These are phyloP conservation scores for Carex littledalei DNA, from an alignment of 176 grass and related monocot genomes.

Conservation along the genomic window DNA sequence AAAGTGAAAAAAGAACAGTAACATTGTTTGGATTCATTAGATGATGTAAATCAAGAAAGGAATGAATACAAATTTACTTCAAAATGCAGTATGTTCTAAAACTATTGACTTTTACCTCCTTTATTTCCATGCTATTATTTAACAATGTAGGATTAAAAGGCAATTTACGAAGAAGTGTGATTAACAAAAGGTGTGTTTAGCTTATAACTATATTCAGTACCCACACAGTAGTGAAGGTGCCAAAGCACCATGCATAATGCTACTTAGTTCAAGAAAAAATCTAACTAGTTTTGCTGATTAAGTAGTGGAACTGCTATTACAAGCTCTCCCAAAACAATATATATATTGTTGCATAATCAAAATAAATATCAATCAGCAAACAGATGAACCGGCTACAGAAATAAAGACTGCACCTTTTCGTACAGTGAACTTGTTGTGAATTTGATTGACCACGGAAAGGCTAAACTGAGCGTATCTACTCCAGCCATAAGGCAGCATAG, in stretches of 20 bases:
- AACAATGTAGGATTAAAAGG: neutral
- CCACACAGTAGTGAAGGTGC: neutral
- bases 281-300: neutral
- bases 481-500: slow-evolving; percentile 86
- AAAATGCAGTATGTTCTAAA: slow-evolving; percentile 3
- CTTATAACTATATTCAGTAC: neutral
- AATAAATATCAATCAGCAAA: neutral
- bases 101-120: neutral
- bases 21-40: neutral
- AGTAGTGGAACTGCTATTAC: neutral
- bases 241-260: neutral
- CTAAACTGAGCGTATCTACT: slow-evolving; percentile 97
- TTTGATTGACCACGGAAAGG: slow-evolving; percentile 78
- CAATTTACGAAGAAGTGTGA: neutral
- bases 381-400: neutral
- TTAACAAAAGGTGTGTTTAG: neutral
- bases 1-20: slow-evolving; percentile 18
- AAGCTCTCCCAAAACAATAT: neutral
- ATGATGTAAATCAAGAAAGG: neutral
- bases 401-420: slow-evolving; percentile 70
- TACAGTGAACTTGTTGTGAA: slow-evolving; percentile 85
- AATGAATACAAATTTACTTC: neutral
- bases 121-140: neutral
- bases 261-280: neutral
- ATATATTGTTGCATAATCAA: neutral